These are phyloP conservation scores for Tuctoria greenei DNA, from an alignment of 176 grass and related monocot species.

Conservation along the genomic window DNA sequence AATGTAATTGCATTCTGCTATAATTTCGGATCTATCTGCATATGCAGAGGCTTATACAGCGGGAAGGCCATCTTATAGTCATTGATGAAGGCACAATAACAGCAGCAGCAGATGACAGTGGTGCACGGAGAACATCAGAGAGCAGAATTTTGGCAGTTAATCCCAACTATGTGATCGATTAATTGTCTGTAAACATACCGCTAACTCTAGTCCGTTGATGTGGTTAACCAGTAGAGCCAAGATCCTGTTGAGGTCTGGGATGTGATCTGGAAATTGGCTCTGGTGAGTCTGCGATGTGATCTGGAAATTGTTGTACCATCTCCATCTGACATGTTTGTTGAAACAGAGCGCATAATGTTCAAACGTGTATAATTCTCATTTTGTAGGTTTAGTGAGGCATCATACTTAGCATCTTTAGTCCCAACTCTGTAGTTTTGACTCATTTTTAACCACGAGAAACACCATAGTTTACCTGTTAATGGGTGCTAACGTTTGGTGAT, in stretches of 20 bases:
- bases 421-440: constrained; percentile 4
- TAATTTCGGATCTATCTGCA: not conserved
- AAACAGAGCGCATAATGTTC: constrained; percentile 1
- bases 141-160: constrained; percentile 85
- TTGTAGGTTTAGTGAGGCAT: not conserved
- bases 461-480: not conserved
- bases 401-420: not conserved
- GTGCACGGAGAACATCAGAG: constrained; percentile 39
- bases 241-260: not conserved
- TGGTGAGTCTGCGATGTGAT: not conserved
- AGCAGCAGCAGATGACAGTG: constrained; percentile 36
- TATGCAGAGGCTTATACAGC: constrained; percentile 92
- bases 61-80: constrained; percentile 94
- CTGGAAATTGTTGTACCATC: constrained; percentile 30
- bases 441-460: not conserved
- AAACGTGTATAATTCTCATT: constrained; percentile 19
- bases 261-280: constrained; percentile 11
- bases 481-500: not conserved
- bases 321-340: not conserved
- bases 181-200: not conserved
- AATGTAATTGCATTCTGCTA: not conserved
- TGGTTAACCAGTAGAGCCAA: constrained; percentile 3
- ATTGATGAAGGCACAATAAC: constrained; percentile 69
- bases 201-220: constrained; percentile 23
- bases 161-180: constrained; percentile 94